Base-by-base conservation (phyloP, 371 early-diverging fungal genomes). In the Mortierella sp. region DNA sequence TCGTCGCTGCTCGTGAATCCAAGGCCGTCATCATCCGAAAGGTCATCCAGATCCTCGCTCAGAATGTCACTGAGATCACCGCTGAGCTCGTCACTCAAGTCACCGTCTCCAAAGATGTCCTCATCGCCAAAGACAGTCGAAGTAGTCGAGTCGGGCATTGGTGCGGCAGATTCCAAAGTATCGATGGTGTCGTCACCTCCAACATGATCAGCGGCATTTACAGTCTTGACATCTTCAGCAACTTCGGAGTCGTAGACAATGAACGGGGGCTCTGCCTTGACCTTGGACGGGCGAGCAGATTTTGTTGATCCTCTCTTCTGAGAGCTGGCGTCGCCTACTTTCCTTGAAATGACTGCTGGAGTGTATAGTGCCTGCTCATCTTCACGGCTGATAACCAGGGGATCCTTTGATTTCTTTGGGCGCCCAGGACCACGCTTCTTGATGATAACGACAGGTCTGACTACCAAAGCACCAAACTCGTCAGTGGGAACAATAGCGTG, bases 21-120 rank as follows among this genome's bases (percentile, higher is more conserved):
- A 0, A 75, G 51, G 10, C 70, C 75, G 3, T 37, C 53, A 40
- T 84, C 86, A 19, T 77, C 86, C 21, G 81, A 81, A n/a, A 86
- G 71, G 67, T 82, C 86, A 26, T 81, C 86, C 34, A 86, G 57
- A 44, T 90, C 91, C 43, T 83, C 87, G 55, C 86, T 86, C 31
- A 73, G 34, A 40, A 81, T 79, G 44, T 86, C 86, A 64, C 86
- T 86, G 4, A 86, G 77, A 46, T 86, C 86, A 1, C 85, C 87
- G 19, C 86, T 86, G 31, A 81, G 70, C 44, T 81, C 86, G 43
- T 86, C 86, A 55, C 86, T 86, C 74, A 86, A 61, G n/a, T 82
- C 82, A 21, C 86, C 75, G 34, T 79, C 82, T 50, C 86, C 86
- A 67, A 86, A 86, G 34, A 86, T 75, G 24, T 82, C 82, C 14